Conservation (phyloP, 305 asterid genomes). For the Nicotiana rustica region DNA sequence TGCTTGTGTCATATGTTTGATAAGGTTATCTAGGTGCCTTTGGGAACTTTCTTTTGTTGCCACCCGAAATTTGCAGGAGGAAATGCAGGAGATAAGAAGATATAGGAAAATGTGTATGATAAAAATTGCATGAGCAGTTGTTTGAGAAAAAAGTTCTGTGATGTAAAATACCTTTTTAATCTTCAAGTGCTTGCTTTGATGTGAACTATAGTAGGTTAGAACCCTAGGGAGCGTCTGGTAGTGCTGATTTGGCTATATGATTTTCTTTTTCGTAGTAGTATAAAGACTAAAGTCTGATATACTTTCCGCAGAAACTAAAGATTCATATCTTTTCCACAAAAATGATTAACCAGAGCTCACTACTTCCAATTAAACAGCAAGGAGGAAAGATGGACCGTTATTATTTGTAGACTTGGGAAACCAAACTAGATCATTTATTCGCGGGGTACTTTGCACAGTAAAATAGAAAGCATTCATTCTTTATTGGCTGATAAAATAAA, state of each 20-base stretch:
- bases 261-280: neutral
- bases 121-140: conserved; percentile 9
- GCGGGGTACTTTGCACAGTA: neutral
- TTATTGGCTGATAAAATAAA: neutral
- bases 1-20: neutral
- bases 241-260: conserved; percentile 15
- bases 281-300: neutral
- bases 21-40: conserved; percentile 1
- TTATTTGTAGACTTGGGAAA: conserved; percentile 19
- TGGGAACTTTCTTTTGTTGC: neutral
- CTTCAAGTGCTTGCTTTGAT: neutral
- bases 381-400: neutral
- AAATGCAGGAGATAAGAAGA: neutral
- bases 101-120: neutral
- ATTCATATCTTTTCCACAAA: neutral
- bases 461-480: neutral
- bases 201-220: neutral
- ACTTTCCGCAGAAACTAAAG: neutral
- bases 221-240: neutral
- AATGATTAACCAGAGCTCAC: neutral
- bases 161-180: conserved; percentile 21
- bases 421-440: conserved; percentile 3
- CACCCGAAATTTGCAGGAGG: neutral
- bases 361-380: conserved; percentile 30
- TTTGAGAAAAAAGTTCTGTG: neutral